Percentiles rank a stretch among this genome's conserved stretches.
Conservation (phyloP, 345 rosid species). For the Punica granatum region DNA sequence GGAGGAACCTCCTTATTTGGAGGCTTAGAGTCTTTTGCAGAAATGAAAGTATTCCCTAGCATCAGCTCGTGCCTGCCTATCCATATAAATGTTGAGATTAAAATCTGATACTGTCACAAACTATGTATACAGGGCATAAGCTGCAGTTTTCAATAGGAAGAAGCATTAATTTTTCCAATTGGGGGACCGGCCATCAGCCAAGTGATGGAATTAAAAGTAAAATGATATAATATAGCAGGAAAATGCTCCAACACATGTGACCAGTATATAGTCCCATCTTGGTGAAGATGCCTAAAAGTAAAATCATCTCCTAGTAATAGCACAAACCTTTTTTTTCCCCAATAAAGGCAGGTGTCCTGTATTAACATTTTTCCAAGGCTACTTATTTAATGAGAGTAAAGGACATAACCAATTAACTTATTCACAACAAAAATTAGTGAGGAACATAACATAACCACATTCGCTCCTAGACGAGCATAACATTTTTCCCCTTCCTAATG, state of each 20-base stretch:
- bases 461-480: not conserved
- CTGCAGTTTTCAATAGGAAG: no score
- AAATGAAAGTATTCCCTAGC: slow-evolving; percentile 71
- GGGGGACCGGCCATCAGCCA: not conserved
- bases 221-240: not conserved
- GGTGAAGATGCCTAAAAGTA: no score
- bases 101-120: not conserved
- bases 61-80: slow-evolving; percentile 79
- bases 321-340: no score
- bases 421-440: not conserved
- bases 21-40: slow-evolving; percentile 45
- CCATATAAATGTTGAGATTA: slow-evolving; percentile 12
- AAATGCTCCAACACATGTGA: no score
- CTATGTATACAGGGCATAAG: no score
- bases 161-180: not conserved
- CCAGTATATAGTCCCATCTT: no score
- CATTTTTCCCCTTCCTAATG: not conserved
- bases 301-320: no score
- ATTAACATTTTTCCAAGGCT: no score
- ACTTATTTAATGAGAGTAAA: not conserved
- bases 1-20: slow-evolving; percentile 78
- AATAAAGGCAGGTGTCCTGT: no score
- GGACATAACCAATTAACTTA: not conserved
- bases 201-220: not conserved
- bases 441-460: not conserved